Evolutionary conservation across 495 filamentous ascomycete species (phyloP).

Genomic region (Aspergillus nidulans): DNA sequence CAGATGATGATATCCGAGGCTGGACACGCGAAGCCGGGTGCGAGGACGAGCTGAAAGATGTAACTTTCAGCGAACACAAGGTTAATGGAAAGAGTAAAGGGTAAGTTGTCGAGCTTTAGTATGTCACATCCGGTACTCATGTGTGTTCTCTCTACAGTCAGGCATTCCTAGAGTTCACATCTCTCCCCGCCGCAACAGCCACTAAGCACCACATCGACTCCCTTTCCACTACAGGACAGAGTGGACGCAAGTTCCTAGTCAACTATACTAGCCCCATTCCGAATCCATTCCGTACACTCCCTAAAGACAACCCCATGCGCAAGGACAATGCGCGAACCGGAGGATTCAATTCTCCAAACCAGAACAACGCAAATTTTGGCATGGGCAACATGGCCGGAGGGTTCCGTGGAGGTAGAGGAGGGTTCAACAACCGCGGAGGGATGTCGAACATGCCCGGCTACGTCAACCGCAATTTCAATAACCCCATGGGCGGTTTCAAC

Average conservation of each 20-base stretch:
- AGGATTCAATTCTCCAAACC: slow-evolving; percentile 24
- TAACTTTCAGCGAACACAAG: slow-evolving; percentile 97
- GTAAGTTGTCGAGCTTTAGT: slow-evolving; percentile 45
- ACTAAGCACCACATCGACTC: slow-evolving; percentile 77
- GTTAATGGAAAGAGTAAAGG: slow-evolving; percentile 98
- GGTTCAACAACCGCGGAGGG: slow-evolving; percentile 39
- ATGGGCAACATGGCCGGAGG: slow-evolving; percentile 34
- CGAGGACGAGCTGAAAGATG: slow-evolving; percentile 83
- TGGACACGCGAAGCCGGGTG: slow-evolving; percentile 73
- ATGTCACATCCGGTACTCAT: background rate
- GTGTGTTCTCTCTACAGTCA: slow-evolving; percentile 52
- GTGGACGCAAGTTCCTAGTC: slow-evolving; percentile 64
- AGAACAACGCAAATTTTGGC: slow-evolving; percentile 31
- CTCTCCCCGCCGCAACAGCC: slow-evolving; percentile 80
- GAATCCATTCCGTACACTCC: slow-evolving; percentile 88
- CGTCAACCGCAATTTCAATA: slow-evolving; percentile 51
- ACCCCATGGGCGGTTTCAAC: slow-evolving; percentile 52
- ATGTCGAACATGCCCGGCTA: slow-evolving; percentile 34
- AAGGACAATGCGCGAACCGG: slow-evolving; percentile 53
- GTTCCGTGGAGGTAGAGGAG: slow-evolving; percentile 47
- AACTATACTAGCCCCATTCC: slow-evolving; percentile 69
- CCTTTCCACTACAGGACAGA: slow-evolving; percentile 46
- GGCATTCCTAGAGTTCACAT: slow-evolving; percentile 82
- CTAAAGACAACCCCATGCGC: slow-evolving; percentile 82
- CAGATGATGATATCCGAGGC: slow-evolving; percentile 88